These are phyloP conservation scores for Nicotiana sylvestris DNA, from an alignment of 257 asterid genomes.

Conservation along the genomic window DNA sequence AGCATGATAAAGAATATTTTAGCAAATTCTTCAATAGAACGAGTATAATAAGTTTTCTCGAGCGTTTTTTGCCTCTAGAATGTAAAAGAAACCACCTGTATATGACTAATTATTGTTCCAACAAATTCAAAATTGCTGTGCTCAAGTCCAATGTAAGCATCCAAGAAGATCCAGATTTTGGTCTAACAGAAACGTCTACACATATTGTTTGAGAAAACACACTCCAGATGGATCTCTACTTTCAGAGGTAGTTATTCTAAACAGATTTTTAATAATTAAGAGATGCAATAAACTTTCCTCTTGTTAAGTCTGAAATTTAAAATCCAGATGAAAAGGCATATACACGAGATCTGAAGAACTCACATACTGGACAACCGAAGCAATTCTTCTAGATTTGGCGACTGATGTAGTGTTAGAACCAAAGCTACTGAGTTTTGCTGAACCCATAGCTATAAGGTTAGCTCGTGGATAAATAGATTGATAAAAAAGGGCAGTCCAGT, in stretches of 20 bases:
- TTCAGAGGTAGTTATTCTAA: neutral
- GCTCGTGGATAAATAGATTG: too few relatives aligned
- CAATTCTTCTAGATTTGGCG: constrained; percentile 70
- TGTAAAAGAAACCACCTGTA: neutral
- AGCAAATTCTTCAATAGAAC: neutral
- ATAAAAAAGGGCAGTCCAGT: too few relatives aligned
- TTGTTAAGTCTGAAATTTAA: neutral
- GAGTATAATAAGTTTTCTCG: neutral
- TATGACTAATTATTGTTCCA: neutral
- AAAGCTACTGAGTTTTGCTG: neutral
- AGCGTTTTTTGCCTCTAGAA: neutral
- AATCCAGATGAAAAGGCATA: neutral
- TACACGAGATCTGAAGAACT: constrained; percentile 27
- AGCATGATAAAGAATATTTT: neutral
- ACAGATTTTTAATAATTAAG: neutral
- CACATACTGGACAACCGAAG: constrained; percentile 66
- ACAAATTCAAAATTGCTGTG: neutral
- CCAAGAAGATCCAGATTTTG: neutral
- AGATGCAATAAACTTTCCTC: constrained; percentile 8
- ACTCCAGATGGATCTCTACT: neutral
- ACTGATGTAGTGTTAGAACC: constrained; percentile 95
- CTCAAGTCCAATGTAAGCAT: neutral
- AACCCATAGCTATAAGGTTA: neutral
- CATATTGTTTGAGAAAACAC: neutral
- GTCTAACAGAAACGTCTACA: neutral